Base-by-base conservation (phyloP, 2,329 filamentous ascomycete species). In the Paraconiothyrium sp. region DNA sequence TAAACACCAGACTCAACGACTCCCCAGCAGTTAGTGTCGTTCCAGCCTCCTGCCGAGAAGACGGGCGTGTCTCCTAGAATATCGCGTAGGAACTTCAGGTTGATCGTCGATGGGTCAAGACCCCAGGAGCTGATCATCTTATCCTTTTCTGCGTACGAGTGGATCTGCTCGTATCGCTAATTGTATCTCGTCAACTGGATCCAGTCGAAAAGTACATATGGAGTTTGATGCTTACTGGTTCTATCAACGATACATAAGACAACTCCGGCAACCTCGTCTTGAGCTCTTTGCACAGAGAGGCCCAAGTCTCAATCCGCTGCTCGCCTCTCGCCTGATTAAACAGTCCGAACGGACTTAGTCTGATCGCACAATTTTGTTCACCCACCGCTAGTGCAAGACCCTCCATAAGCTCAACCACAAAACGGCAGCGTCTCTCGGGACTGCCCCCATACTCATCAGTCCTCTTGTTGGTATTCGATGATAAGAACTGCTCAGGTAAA, bases 211-310 rank as follows among this genome's bases (percentile, higher is more conserved):
- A 11, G 7, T 4, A n/a, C 1, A 4, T 34, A 8, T 24, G 8
- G 20, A 10, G 3, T 13, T 11, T 2, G 22, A 39, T 39, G 5
- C 24, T 20, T 46, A 72, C 70, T 41, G 85, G 84, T 72, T 87
- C 85, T 51, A 88, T 79, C 48, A 87, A 85, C 74, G 82, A 84
- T 16, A 87, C 82, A 63, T 87, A 88, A 2, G 82, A 82, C n/a
- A 87, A 70, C 4, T 72, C 66, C 0, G 82, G 82, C 10, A 79
- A 74, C 5, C 71, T 67, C 30, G 62, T 68, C 71, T 86, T 86
- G 62, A 87, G 67, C 61, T 83, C 76, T 44, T 76, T 75, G 62
- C 83, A 86, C 6, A 87, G 75, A 62, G 82, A 74, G 2, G 79
- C 77, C 83, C 84, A 87, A 0, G 84, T 86, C 71, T 86, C 84